Conservation (phyloP, 2,329 filamentous ascomycete genomes). For the Claviceps spartinae region DNA sequence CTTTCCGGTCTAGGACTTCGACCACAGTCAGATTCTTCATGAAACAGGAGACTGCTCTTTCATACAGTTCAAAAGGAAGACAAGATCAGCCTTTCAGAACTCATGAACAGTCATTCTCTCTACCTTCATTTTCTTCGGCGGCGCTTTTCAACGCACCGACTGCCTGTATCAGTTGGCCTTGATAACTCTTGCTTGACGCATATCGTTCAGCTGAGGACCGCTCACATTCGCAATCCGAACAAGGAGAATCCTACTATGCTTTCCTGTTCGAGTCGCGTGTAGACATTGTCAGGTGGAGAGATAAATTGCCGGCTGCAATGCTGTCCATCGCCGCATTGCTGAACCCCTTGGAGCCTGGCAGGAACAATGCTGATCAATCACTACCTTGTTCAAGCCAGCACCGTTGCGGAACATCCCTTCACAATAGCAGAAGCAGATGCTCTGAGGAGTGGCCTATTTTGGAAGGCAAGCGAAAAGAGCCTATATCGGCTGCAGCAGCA, state of each 20-base stretch:
- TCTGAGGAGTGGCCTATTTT: neutral
- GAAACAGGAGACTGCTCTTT: neutral
- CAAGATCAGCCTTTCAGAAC: neutral
- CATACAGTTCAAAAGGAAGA: neutral
- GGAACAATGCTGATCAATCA: neutral
- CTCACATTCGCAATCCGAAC: neutral
- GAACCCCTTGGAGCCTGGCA: neutral
- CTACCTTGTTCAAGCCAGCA: neutral
- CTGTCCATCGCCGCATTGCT: slow-evolving; percentile 2
- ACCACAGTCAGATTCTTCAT: neutral
- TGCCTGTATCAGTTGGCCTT: neutral
- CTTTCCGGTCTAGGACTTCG: neutral
- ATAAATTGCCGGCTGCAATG: neutral
- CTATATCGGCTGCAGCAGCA: neutral
- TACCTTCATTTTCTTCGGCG: neutral
- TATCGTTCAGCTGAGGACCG: neutral
- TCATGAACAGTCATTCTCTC: neutral
- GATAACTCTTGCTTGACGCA: neutral
- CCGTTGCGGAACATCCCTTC: neutral
- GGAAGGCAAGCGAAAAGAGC: neutral
- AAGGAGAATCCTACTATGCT: neutral
- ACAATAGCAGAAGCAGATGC: neutral
- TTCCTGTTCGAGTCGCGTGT: neutral
- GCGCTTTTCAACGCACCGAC: neutral
- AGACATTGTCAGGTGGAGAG: neutral